Conservation (phyloP, 129 eudicot genomes). For the Artemisia tridentata region DNA sequence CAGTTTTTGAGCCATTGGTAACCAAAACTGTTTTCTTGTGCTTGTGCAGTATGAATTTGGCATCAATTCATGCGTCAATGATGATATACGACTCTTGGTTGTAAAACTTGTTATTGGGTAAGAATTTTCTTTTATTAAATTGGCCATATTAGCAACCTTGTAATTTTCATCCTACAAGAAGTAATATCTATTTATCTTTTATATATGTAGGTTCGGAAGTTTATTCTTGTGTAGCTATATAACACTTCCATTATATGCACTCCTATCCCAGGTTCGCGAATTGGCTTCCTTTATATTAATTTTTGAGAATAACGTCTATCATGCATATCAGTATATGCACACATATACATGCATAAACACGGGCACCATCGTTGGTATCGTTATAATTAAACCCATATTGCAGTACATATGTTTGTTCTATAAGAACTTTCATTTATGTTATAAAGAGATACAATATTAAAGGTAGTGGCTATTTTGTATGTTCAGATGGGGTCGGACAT, state of each 20-base stretch:
- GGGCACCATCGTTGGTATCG: too few relatives aligned
- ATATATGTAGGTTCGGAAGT: slow-evolving; percentile 44
- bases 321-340: too few relatives aligned
- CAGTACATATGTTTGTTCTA: too few relatives aligned
- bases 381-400: too few relatives aligned
- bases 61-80: slow-evolving; percentile 74
- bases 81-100: slow-evolving; percentile 40
- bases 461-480: not conserved
- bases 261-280: slow-evolving; percentile 70
- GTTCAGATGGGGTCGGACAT: slow-evolving; percentile 77
- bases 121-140: slow-evolving; percentile 15
- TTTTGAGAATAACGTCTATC: not conserved
- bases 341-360: too few relatives aligned
- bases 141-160: not conserved
- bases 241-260: slow-evolving; percentile 91
- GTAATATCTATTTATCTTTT: slow-evolving; percentile 3
- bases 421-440: too few relatives aligned
- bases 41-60: slow-evolving; percentile 72
- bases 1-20: not conserved
- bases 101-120: slow-evolving; percentile 70
- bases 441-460: too few relatives aligned
- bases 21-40: not conserved
- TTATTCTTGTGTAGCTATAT: slow-evolving; percentile 84
- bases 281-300: not conserved
- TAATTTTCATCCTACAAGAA: not conserved